Percentiles rank a stretch among this genome's conserved stretches.
Conservation (phyloP, 441 rosid genomes). For the Hura crepitans region DNA sequence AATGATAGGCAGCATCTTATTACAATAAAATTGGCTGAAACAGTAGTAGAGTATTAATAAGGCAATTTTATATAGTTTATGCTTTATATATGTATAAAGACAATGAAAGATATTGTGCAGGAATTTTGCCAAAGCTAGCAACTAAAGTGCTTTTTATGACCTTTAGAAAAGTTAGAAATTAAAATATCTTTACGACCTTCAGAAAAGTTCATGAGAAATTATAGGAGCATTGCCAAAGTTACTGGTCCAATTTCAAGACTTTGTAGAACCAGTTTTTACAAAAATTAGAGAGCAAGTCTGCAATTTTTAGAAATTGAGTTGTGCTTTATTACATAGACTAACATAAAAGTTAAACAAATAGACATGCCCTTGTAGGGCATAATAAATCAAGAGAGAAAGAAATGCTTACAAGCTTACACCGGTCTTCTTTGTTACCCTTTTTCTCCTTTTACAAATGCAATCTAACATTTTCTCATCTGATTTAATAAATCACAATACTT, state of each 20-base stretch:
- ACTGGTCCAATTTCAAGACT: neutral
- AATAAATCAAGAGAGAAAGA: neutral
- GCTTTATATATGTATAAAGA: neutral
- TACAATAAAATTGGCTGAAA: neutral
- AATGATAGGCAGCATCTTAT: conserved; percentile 2
- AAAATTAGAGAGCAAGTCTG: neutral
- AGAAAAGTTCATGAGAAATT: neutral
- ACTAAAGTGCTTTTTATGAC: neutral
- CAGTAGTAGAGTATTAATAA: neutral
- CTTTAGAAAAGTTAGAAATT: neutral
- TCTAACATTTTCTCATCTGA: no score
- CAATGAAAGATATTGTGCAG: neutral
- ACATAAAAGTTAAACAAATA: neutral
- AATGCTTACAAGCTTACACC: neutral
- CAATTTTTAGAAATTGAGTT: neutral
- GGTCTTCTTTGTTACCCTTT: no score
- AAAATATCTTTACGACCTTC: neutral
- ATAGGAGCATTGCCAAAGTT: neutral
- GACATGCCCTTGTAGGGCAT: neutral
- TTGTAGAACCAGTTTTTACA: neutral
- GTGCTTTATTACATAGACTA: neutral
- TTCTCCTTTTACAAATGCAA: no score
- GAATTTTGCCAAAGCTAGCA: neutral
- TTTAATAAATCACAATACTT: no score
- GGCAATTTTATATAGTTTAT: neutral